Conservation (phyloP, 345 rosid species). For the Odontarrhena argentea region DNA sequence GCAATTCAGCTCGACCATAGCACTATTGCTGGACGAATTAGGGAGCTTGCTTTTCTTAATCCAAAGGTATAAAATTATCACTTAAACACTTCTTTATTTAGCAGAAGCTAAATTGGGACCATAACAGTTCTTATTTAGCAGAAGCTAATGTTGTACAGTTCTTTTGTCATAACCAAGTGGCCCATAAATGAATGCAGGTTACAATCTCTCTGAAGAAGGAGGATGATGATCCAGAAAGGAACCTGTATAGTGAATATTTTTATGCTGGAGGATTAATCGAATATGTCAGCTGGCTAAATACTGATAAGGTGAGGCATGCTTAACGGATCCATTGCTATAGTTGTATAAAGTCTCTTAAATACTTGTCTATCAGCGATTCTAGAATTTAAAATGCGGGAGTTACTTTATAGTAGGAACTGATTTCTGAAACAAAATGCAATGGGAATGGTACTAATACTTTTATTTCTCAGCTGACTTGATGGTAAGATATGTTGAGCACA, state of each 20-base stretch:
- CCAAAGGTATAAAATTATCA: conserved; percentile 63
- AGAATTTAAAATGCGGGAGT: background rate
- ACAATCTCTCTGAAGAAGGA: conserved; percentile 66
- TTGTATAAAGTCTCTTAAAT: conserved; percentile 17
- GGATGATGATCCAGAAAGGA: conserved; percentile 59
- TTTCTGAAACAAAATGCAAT: conserved; percentile 21
- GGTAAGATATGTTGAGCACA: conserved; percentile 18
- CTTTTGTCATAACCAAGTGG: conserved; percentile 13
- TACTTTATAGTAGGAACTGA: background rate
- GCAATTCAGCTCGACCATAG: conserved; percentile 81
- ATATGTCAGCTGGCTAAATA: conserved; percentile 88
- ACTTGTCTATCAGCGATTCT: conserved; percentile 7
- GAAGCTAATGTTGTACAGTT: conserved; percentile 19
- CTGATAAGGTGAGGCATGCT: conserved; percentile 65
- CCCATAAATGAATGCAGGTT: conserved; percentile 56
- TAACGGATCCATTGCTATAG: conserved; percentile 16
- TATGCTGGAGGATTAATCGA: conserved; percentile 87
- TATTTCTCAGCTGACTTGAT: conserved; percentile 28
- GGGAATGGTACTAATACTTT: conserved; percentile 5
- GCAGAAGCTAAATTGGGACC: conserved; percentile 10
- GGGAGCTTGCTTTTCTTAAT: conserved; percentile 94
- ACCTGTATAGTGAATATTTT: conserved; percentile 62
- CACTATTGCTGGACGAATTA: conserved; percentile 80
- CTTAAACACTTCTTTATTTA: background rate
- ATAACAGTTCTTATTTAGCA: conserved; percentile 16